A percentile compares a stretch with the other conserved stretches of the same genome.
Evolutionary conservation across 1,284 basidiomycete genomes (phyloP).

Genomic region (Cystobasidium slooffiae): DNA sequence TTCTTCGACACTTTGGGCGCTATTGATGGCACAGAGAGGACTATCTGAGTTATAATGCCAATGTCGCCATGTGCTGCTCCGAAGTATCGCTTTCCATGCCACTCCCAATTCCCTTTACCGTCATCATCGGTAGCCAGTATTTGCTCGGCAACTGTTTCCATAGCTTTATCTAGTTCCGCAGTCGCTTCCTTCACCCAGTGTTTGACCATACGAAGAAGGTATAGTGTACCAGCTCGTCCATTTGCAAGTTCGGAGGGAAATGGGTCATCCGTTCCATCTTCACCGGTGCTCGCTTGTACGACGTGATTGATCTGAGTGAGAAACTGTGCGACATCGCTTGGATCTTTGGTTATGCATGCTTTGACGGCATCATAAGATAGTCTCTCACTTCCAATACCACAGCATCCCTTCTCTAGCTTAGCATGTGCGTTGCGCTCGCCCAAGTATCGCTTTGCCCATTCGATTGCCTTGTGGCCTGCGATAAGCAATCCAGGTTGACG

Average conservation of each 20-base stretch:
- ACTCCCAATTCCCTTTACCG: background rate
- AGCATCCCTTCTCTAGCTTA: background rate
- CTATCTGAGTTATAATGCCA: slow-evolving; percentile 2
- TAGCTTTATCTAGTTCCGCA: slow-evolving; percentile 1
- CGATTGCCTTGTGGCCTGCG: slow-evolving; percentile 11
- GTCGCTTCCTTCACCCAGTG: background rate
- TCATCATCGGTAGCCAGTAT: slow-evolving; percentile 3
- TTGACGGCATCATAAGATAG: background rate
- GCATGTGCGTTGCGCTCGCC: background rate
- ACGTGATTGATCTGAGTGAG: background rate
- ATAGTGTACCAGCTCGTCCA: background rate
- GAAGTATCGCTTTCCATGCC: slow-evolving; percentile 15
- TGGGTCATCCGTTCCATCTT: background rate
- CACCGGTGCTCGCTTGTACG: background rate
- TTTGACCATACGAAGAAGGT: slow-evolving; percentile 3
- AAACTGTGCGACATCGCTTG: slow-evolving; percentile 5
- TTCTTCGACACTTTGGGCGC: background rate
- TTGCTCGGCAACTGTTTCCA: background rate
- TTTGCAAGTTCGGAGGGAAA: background rate
- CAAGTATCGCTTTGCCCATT: background rate
- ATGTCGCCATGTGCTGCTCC: slow-evolving; percentile 1
- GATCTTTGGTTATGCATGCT: slow-evolving; percentile 5
- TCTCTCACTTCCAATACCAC: slow-evolving; percentile 4
- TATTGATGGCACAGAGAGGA: background rate
- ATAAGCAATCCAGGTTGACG: background rate